These are phyloP conservation scores for Pseudogymnoascus sp. DNA, from an alignment of 2,329 filamentous ascomycete species.

Conservation along the genomic window DNA sequence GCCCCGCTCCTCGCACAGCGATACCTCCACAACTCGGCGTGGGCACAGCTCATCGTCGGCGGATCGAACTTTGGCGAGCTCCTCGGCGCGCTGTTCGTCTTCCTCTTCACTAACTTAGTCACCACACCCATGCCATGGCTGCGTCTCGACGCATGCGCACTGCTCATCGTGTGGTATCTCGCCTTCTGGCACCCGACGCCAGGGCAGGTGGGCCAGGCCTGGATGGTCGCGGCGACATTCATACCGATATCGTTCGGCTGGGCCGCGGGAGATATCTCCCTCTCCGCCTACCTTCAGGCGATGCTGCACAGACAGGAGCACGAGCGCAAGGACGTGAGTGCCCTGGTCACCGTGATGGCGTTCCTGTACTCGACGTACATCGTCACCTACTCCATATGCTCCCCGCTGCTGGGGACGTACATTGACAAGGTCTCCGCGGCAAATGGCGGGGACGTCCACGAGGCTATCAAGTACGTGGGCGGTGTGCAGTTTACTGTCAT, in stretches of 20 bases:
- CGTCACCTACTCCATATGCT: constrained; percentile 37
- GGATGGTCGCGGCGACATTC: constrained; percentile 38
- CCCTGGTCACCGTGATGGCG: constrained; percentile 43
- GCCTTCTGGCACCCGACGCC: constrained; percentile 37
- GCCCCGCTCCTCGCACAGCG: constrained; percentile 38
- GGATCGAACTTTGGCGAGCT: constrained; percentile 44
- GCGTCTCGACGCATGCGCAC: constrained; percentile 37
- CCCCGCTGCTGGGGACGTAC: constrained; percentile 38
- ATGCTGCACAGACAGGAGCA: constrained; percentile 36
- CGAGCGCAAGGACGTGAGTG: constrained; percentile 37
- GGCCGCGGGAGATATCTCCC: constrained; percentile 43
- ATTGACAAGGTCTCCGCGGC: constrained; percentile 34
- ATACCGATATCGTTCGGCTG: constrained; percentile 41
- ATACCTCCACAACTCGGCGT: constrained; percentile 40
- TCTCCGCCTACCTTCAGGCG: constrained; percentile 43
- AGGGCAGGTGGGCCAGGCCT: constrained; percentile 36
- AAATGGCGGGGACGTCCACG: constrained; percentile 30
- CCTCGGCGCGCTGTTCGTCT: constrained; percentile 39
- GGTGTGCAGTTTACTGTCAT: constrained; percentile 42
- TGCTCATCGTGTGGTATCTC: constrained; percentile 42
- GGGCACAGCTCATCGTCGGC: constrained; percentile 42
- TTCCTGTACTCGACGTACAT: constrained; percentile 44
- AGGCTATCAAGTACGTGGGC: constrained; percentile 35
- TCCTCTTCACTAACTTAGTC: constrained; percentile 40
- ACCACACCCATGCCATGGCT: constrained; percentile 44